phyloP scores from a whole-genome alignment of 2,329 filamentous ascomycete genomes.

The Pseudocercospora macadamiae region DNA sequence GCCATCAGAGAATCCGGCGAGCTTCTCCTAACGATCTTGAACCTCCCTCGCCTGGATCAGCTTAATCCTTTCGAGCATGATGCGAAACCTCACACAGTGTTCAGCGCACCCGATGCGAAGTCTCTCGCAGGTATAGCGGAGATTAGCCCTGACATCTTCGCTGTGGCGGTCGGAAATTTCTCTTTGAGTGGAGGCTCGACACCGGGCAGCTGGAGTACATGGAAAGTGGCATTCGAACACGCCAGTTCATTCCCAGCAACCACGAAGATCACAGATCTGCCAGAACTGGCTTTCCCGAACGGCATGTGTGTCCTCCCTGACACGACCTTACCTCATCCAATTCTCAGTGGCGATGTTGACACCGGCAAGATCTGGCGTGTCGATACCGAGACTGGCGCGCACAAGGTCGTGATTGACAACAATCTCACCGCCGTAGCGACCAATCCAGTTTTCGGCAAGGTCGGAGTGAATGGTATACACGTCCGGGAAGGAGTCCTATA shows the following conservation, averaged over 20 bases:
- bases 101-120: neutral
- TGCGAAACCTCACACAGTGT: neutral
- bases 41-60: neutral
- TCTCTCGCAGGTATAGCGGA: neutral
- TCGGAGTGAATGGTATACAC: constrained; percentile 1
- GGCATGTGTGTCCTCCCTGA: neutral
- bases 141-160: neutral
- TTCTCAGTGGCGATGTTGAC: neutral
- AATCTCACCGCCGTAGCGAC: neutral
- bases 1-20: neutral
- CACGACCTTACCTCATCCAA: neutral
- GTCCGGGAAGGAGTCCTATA: neutral
- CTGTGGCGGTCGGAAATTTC: constrained; percentile 2
- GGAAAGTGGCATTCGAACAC: neutral
- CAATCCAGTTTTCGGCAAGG: neutral
- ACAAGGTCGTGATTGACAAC: constrained; percentile 1
- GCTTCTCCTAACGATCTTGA: constrained; percentile 1
- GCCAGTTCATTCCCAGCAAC: neutral
- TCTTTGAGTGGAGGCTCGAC: neutral
- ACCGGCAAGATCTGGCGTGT: neutral
- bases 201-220: constrained; percentile 5
- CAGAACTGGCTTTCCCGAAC: neutral
- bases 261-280: neutral
- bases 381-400: neutral
- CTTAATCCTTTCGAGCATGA: neutral